Evolutionary conservation across 2,329 filamentous ascomycete genomes (phyloP), one percentile per base, ranked within the genome.

Genomic region (Curvularia sp.): DNA sequence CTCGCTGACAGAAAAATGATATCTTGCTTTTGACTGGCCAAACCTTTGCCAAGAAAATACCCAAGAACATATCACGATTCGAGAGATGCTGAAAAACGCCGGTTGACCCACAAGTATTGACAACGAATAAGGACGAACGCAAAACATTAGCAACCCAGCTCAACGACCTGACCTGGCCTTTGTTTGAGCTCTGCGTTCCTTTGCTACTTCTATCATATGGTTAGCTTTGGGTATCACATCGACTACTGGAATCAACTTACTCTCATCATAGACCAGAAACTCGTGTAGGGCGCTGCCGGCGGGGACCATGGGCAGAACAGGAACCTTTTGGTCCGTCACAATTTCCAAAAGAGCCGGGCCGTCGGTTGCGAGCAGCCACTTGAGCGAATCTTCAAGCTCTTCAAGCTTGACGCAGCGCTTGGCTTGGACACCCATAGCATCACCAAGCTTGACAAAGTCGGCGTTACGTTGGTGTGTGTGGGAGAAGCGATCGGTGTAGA

Each of bases 281-380:
- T 98, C 95, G 76, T 98, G 92, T 71, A 99, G 84, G 59, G 85
- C 94, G 62, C 86, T 89, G 38, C 95, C 95, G 39, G 87, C 89
- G 3, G 94, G 94, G 47, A 99, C 95, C 95, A 98, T 98, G 38
- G 95, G 95, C 72, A 98, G 82, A n/a, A 99, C 94, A 47, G 94
- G 94, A 26, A 95, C 89, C 86, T 95, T 89, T 75, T 86, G 85
- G 78, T 98, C 95, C 4, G 92, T 95, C 52, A 97, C 85, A 53
- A 99, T 90, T 81, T 98, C 94, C 60, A 99, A 84, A 64, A 98
- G 85, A 41, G 93, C 93, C 20, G 95, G 95, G n/a, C 94, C 95
- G 30, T 97, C 91, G 5, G 86, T 88, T 71, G 74, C 76, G 68
- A 98, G 90, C 75, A 98, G 85, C 92, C 95, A 97, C 79, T 90